Conservation (phyloP, 352 stramenopile genomes). For the Phytophthora rubi region DNA sequence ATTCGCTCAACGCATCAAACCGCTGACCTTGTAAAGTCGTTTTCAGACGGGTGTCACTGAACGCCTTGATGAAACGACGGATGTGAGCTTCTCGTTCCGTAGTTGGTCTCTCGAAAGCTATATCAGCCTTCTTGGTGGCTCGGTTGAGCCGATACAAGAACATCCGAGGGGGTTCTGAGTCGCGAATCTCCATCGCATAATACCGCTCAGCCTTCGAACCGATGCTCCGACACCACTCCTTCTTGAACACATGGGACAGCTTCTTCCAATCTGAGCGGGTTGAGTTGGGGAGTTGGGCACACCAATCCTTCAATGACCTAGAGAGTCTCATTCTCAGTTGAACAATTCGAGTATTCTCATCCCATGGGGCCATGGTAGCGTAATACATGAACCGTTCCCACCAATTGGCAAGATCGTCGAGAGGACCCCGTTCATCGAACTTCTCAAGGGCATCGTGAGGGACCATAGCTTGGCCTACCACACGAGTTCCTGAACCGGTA, state of each 20-base stretch:
- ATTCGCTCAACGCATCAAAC: background rate
- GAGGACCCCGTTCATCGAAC: background rate
- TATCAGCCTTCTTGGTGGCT: background rate
- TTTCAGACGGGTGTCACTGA: background rate
- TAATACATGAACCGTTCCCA: conserved; percentile 13
- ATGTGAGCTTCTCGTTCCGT: background rate
- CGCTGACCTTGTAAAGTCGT: background rate
- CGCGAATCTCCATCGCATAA: background rate
- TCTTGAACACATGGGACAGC: background rate
- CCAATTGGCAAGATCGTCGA: conserved; percentile 2
- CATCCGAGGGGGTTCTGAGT: background rate
- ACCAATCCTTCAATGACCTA: background rate
- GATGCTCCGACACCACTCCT: background rate
- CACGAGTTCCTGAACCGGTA: too few relatives aligned
- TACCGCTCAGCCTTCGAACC: background rate
- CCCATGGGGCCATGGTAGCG: background rate
- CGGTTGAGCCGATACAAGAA: background rate
- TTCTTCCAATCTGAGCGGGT: background rate
- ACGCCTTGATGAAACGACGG: background rate
- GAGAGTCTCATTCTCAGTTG: background rate
- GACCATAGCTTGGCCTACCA: too few relatives aligned
- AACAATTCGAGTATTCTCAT: background rate
- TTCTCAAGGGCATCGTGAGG: background rate
- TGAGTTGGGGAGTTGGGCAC: background rate
- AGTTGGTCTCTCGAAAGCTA: background rate